Percentiles rank a stretch among this genome's conserved stretches.
Conservation (phyloP, 2,329 filamentous ascomycete genomes). For the Trichoderma brevicompactum region DNA sequence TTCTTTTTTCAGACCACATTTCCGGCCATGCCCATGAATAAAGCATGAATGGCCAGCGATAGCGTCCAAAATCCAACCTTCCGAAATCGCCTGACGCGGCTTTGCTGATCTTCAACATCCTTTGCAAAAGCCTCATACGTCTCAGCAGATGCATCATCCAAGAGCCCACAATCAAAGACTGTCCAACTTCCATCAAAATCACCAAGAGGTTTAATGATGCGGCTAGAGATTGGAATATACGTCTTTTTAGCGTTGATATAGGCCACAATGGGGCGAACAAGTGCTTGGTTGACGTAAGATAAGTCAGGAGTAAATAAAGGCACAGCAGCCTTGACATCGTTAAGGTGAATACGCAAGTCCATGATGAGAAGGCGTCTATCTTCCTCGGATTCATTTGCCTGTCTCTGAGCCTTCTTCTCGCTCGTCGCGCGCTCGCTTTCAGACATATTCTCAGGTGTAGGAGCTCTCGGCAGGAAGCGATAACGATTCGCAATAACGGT, state of each 20-base stretch:
- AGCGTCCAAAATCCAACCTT: constrained; percentile 98
- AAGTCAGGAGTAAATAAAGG: constrained; percentile 91
- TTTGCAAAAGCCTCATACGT: constrained; percentile 92
- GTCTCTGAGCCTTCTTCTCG: constrained; percentile 28
- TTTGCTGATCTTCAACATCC: constrained; percentile 88
- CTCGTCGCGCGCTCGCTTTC: constrained; percentile 33
- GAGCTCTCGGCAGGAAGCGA: constrained; percentile 57
- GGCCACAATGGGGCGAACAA: constrained; percentile 93
- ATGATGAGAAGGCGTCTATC: constrained; percentile 84
- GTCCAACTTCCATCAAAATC: constrained; percentile 98
- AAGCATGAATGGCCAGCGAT: constrained; percentile 86
- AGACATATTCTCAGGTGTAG: constrained; percentile 42
- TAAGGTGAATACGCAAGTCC: constrained; percentile 92
- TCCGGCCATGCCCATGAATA: constrained; percentile 93
- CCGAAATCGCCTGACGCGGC: constrained; percentile 82
- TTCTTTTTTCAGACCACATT: constrained; percentile 59
- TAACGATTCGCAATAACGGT: constrained; percentile 81
- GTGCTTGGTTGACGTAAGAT: constrained; percentile 93
- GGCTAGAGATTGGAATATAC: constrained; percentile 93
- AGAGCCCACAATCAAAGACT: constrained; percentile 86
- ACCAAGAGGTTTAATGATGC: constrained; percentile 83
- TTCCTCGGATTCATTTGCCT: constrained; percentile 47
- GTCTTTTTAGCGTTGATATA: constrained; percentile 96
- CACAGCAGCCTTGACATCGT: constrained; percentile 90
- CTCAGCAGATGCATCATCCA: constrained; percentile 92